Percentiles rank a stretch among this genome's conserved stretches.
phyloP scores from a whole-genome alignment of 2,329 filamentous ascomycete genomes.

The Talaromyces rugulosus region DNA sequence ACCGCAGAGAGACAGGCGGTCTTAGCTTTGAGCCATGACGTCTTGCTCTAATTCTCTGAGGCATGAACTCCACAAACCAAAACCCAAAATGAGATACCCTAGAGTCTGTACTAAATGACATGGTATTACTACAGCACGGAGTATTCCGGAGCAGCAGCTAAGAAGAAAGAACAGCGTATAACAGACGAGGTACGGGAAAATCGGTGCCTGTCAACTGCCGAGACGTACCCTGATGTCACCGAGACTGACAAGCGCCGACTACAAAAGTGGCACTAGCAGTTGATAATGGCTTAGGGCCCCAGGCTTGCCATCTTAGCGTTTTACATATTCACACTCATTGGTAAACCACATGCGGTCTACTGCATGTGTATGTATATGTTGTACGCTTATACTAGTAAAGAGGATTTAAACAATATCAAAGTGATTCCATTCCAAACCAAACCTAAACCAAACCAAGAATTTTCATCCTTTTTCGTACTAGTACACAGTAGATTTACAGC shows the following conservation, averaged over 20 bases:
- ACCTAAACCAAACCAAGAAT: background rate
- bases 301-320: background rate
- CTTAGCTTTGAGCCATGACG: background rate
- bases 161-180: background rate
- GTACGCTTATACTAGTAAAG: background rate
- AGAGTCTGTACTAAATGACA: background rate
- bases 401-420: background rate
- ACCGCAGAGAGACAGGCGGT: background rate
- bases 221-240: background rate
- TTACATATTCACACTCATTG: background rate
- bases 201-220: background rate
- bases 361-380: background rate
- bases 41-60: background rate
- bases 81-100: too few relatives aligned
- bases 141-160: background rate
- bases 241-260: background rate
- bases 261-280: background rate
- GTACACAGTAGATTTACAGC: slow-evolving; percentile 5
- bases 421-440: background rate
- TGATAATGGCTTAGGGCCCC: background rate
- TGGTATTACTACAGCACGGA: background rate
- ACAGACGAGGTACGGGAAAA: background rate
- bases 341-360: background rate
- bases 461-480: slow-evolving; percentile 5
- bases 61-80: background rate